Evolutionary conservation across 441 rosid species (phyloP).

Genomic region (Gossypium schwendimanii): DNA sequence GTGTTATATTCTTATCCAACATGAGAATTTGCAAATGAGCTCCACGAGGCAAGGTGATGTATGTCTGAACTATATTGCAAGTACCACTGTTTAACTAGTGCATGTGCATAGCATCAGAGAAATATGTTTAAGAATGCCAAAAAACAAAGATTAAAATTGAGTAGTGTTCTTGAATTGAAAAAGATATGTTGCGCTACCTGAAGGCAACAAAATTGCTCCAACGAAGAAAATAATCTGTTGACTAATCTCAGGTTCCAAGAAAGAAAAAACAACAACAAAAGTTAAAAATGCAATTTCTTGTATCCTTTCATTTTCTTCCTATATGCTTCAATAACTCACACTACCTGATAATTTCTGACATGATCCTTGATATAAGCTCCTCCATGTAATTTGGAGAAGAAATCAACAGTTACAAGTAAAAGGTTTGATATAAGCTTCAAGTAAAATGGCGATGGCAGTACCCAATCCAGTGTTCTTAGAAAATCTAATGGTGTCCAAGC

Average conservation of each 20-base stretch:
- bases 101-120: background rate
- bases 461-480: background rate
- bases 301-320: conserved; percentile 8
- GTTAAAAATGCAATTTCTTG: conserved; percentile 2
- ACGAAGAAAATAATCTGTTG: background rate
- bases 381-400: background rate
- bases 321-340: background rate
- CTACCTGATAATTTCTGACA: conserved; percentile 14
- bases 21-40: background rate
- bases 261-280: background rate
- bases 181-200: background rate
- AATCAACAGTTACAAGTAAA: conserved; percentile 29
- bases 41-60: background rate
- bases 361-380: conserved; percentile 5
- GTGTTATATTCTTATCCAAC: background rate
- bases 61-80: background rate
- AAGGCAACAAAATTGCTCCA: background rate
- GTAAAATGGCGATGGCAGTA: background rate
- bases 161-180: background rate
- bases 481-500: background rate
- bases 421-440: background rate
- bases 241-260: background rate
- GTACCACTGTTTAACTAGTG: background rate
- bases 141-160: background rate
- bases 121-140: background rate